These are phyloP conservation scores for Microcyclospora pomicola DNA, from an alignment of 2,329 filamentous ascomycete genomes.

Conservation along the genomic window DNA sequence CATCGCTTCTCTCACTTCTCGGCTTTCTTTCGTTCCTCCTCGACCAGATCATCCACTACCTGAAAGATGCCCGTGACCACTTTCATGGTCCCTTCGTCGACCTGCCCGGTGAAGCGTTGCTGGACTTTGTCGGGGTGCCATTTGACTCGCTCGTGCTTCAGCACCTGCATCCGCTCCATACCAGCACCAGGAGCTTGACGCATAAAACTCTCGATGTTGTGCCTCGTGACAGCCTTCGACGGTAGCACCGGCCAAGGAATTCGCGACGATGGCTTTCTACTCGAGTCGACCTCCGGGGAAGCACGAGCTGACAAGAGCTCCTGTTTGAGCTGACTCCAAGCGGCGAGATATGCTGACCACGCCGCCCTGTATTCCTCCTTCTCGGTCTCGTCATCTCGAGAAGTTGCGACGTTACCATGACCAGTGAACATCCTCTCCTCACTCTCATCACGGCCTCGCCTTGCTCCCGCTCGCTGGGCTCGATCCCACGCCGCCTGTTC, in stretches of 20 bases:
- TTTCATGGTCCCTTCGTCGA: slow-evolving; percentile 59
- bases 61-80: slow-evolving; percentile 85
- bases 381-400: slow-evolving; percentile 4
- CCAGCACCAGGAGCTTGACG: slow-evolving; percentile 33
- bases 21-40: slow-evolving; percentile 12
- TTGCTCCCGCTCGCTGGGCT: slow-evolving; percentile 22
- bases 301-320: slow-evolving; percentile 10
- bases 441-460: slow-evolving; percentile 37
- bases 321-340: slow-evolving; percentile 19
- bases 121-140: slow-evolving; percentile 99
- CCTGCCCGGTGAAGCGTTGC: slow-evolving; percentile 61
- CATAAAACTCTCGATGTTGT: slow-evolving; percentile 57
- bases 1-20: too few species aligned
- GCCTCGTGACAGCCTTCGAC: slow-evolving; percentile 42
- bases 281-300: neutral
- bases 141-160: slow-evolving; percentile 76
- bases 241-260: slow-evolving; percentile 63
- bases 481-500: slow-evolving; percentile 22
- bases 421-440: slow-evolving; percentile 33
- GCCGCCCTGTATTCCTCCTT: slow-evolving; percentile 13
- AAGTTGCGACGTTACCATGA: slow-evolving; percentile 7
- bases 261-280: slow-evolving; percentile 15
- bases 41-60: slow-evolving; percentile 51
- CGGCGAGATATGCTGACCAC: slow-evolving; percentile 16
- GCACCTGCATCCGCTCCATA: slow-evolving; percentile 26